phyloP scores from a whole-genome alignment of 768 basidiomycete species.

The Lentinus brumalis region DNA sequence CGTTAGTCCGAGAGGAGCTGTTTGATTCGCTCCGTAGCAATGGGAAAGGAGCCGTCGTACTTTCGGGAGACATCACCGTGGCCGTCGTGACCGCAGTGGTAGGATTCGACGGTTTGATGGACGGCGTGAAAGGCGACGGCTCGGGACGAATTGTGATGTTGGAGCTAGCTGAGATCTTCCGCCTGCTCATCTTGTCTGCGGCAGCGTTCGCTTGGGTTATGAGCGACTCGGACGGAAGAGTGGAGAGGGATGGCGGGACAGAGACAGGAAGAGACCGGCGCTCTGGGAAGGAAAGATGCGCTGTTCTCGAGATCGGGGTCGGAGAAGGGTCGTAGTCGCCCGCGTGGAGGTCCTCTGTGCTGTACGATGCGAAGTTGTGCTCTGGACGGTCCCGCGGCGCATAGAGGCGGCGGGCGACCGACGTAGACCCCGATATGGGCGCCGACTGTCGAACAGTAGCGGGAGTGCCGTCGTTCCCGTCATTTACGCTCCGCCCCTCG shows the following conservation, averaged over 20 bases:
- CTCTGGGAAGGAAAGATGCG: slow-evolving; percentile 35
- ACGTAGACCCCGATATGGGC: slow-evolving; percentile 25
- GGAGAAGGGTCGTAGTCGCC: slow-evolving; percentile 48
- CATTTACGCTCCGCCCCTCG: slow-evolving; percentile 28
- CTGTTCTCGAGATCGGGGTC: slow-evolving; percentile 42
- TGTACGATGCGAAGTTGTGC: slow-evolving; percentile 18
- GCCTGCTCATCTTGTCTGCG: slow-evolving; percentile 34
- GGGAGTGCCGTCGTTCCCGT: slow-evolving; percentile 25
- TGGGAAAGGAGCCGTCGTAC: slow-evolving; percentile 23
- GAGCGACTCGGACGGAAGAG: slow-evolving; percentile 59
- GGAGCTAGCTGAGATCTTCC: slow-evolving; percentile 48
- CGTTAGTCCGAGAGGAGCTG: slow-evolving; percentile 42
- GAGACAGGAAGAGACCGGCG: slow-evolving; percentile 49
- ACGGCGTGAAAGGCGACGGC: slow-evolving; percentile 44
- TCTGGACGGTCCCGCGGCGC: slow-evolving; percentile 56
- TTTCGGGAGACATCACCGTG: slow-evolving; percentile 48
- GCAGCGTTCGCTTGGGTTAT: slow-evolving; percentile 13
- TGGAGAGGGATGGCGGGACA: slow-evolving; percentile 61
- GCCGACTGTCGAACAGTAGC: slow-evolving; percentile 20
- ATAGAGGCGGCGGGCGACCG: slow-evolving; percentile 54
- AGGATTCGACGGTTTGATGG: slow-evolving; percentile 55
- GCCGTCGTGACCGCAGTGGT: slow-evolving; percentile 71
- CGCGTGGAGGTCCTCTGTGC: slow-evolving; percentile 29
- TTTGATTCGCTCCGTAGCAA: slow-evolving; percentile 51
- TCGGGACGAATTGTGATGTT: slow-evolving; percentile 48